These are phyloP conservation scores for Epichloe gansuensis DNA, from an alignment of 2,329 filamentous ascomycete species.

Conservation along the genomic window DNA sequence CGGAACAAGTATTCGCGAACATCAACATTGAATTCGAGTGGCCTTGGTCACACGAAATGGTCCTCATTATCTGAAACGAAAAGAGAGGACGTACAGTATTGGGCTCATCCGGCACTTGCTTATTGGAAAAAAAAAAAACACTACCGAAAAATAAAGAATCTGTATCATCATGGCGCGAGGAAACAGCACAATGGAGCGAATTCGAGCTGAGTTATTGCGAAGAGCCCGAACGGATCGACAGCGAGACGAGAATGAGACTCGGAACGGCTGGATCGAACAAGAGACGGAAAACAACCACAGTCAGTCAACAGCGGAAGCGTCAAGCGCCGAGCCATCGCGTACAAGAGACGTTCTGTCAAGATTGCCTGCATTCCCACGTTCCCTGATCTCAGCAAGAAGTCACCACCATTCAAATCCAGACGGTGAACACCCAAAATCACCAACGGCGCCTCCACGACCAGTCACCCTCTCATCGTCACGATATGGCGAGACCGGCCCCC, in stretches of 20 bases:
- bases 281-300: background rate
- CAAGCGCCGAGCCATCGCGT: constrained; percentile 1
- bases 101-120: too few species aligned
- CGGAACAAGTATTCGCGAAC: too few species aligned
- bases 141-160: background rate
- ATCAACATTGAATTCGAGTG: too few species aligned
- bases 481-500: constrained; percentile 2
- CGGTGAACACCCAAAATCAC: constrained; percentile 33
- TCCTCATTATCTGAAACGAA: too few species aligned
- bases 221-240: constrained; percentile 17
- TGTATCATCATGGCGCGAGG: constrained; percentile 10
- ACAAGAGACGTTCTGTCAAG: background rate
- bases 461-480: constrained; percentile 1
- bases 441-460: constrained; percentile 18
- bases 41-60: too few species aligned
- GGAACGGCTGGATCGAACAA: background rate
- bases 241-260: background rate
- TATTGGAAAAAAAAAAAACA: background rate
- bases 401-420: background rate
- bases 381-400: background rate
- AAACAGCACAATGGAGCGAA: constrained; percentile 17
- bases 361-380: background rate
- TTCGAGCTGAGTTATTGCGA: constrained; percentile 20
- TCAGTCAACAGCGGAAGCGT: constrained; percentile 5
- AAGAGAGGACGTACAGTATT: too few species aligned